These are phyloP conservation scores for Sanghuangporus weigelae DNA, from an alignment of 1,284 basidiomycete genomes.

Conservation along the genomic window DNA sequence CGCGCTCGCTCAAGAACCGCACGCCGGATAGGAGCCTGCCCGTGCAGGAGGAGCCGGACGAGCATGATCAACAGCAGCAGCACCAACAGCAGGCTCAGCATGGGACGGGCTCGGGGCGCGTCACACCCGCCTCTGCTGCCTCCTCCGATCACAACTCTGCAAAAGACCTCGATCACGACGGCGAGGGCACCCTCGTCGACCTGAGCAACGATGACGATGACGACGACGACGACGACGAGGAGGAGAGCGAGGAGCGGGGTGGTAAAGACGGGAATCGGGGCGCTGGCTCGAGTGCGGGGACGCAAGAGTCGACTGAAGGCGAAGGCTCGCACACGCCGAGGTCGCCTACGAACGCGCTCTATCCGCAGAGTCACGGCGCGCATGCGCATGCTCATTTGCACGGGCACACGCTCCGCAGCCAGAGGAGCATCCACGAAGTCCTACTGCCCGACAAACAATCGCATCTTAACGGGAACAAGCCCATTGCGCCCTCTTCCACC, in stretches of 20 bases:
- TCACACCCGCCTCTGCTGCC: slow-evolving; percentile 41
- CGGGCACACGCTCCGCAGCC: slow-evolving; percentile 17
- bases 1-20: slow-evolving; percentile 49
- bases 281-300: slow-evolving; percentile 24
- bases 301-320: slow-evolving; percentile 29
- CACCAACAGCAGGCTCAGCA: neutral
- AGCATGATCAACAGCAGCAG: slow-evolving; percentile 25
- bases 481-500: neutral
- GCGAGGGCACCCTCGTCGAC: slow-evolving; percentile 16
- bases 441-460: slow-evolving; percentile 7
- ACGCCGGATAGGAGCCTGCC: slow-evolving; percentile 72
- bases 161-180: slow-evolving; percentile 25
- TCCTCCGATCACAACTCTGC: slow-evolving; percentile 53
- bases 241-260: neutral
- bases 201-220: slow-evolving; percentile 20
- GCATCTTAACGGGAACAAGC: neutral
- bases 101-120: slow-evolving; percentile 26
- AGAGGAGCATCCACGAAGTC: slow-evolving; percentile 15
- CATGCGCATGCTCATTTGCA: neutral
- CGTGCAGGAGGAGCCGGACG: slow-evolving; percentile 71
- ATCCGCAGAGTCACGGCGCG: slow-evolving; percentile 28
- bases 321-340: slow-evolving; percentile 58
- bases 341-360: slow-evolving; percentile 60
- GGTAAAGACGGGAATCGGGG: neutral
- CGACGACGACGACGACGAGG: slow-evolving; percentile 13